Base-by-base conservation (phyloP, 1,139 yeast species). In the Kodamaea sp. region DNA sequence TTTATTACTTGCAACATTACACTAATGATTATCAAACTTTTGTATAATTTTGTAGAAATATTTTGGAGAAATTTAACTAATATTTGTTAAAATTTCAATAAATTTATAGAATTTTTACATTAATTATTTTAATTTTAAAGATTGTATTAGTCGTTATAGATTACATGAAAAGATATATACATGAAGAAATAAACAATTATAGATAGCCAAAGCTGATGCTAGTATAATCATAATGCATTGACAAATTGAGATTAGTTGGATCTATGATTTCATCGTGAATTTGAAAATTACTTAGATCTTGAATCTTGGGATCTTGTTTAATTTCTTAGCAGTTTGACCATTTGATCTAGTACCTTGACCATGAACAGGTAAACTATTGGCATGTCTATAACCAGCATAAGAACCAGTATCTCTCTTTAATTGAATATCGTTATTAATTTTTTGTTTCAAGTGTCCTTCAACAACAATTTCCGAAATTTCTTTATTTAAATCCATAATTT, bases 321-420 rank as follows among this genome's bases (percentile, higher is more conserved):
- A 76, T 63, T 79, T 83, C 66, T 81, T 81, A 27, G 98, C 98
- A 23, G 96, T 92, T 55, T 75, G 74, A 25, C 95, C 95, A 59
- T 92, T 92, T 47, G 84, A 87, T 69, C 88, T 81, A 12, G 98
- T 92, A 47, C 84, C 77, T 72, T 92, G 98, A 55, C 98, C 98
- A 58, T 84, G 82, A 30, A 89, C 97, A 15, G 97, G 97, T 43
- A 84, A 72, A 41, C 94, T 90, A 66, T 79, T 71, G 38, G 89
- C 85, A 60, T 92, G 98, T 67, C 98, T 81, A 55, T 81, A 65
- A 67, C 99, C 99, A 43, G 81, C 82, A 58, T 84, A 87, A 25
- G 94, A 81, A 24, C 96, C 96, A 40, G 84, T 89, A 47, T 75
- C 69, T 62, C 86, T 79, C 76, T 89, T 89, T 57, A 86, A 69